Evolutionary conservation across 768 basidiomycete genomes (phyloP).

Genomic region (Amanita pallidorosea): DNA sequence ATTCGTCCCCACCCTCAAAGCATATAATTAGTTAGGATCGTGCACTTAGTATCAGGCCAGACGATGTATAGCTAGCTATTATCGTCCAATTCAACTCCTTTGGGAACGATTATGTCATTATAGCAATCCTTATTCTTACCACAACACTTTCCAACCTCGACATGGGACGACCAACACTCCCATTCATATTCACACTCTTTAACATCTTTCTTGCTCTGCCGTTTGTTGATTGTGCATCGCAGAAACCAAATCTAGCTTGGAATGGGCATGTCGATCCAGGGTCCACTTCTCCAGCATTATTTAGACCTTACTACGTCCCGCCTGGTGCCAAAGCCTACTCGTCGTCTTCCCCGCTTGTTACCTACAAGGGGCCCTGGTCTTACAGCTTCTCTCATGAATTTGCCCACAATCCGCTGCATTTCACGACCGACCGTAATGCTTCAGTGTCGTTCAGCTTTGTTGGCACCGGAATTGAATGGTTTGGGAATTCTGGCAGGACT

Average conservation of each 20-base stretch:
- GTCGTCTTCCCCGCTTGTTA: conserved; percentile 57
- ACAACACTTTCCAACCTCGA: background rate
- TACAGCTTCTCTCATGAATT: conserved; percentile 41
- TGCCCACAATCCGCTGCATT: conserved; percentile 36
- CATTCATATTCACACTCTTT: conserved; percentile 5
- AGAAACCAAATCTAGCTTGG: conserved; percentile 44
- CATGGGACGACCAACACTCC: background rate
- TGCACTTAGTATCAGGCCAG: too few species aligned
- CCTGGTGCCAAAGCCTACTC: conserved; percentile 62
- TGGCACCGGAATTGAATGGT: conserved; percentile 76
- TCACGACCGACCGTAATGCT: conserved; percentile 38
- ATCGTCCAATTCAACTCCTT: too few species aligned
- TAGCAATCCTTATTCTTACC: too few species aligned
- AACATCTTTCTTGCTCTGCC: conserved; percentile 6
- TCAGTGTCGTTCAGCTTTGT: conserved; percentile 46
- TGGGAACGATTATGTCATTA: too few species aligned
- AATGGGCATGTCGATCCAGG: conserved; percentile 50
- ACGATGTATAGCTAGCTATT: too few species aligned
- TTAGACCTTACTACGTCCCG: conserved; percentile 67
- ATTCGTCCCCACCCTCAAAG: too few species aligned
- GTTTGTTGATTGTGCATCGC: conserved; percentile 8
- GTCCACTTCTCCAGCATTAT: conserved; percentile 31
- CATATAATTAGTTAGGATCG: too few species aligned
- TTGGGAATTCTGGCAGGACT: conserved; percentile 43
- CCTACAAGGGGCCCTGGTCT: conserved; percentile 51